Base-by-base conservation (phyloP, 2,329 filamentous ascomycete genomes). In the Dryadomyces sulphureus region DNA sequence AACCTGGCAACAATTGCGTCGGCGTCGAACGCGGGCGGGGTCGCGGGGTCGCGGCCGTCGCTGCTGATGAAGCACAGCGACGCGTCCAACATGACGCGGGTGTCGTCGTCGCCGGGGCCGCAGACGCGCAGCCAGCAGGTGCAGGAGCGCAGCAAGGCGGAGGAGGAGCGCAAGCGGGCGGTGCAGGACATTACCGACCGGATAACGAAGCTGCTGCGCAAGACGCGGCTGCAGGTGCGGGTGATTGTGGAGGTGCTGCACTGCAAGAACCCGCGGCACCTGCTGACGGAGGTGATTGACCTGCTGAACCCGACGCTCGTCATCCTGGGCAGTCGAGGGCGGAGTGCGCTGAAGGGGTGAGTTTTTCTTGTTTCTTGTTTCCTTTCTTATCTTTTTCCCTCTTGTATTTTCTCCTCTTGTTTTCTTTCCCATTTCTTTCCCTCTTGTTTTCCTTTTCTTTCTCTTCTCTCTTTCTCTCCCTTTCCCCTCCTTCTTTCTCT, bases 261-360 rank as follows among this genome's bases (percentile, higher is more conserved):
- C 64, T 96, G 92, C 79, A 96, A 95, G 71, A 95, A 85, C 57
- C 88, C 92, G 4, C 90, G 92, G 62, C 89, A 95, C 61, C 74
- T 96, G 67, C 88, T 98, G 52, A 94, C 88, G 1, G 92, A 96
- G 67, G 88, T 95, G 65, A 96, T 98, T 62, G 92, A 98, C 61
- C 77, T 86, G 52, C 75, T 96, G 45, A 84, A 83, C 53, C 92
- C 92, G 5, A 96, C 90, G 1, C 69, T 98, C 49, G 90, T 95
- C 19, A 87, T 98, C 54, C 77, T 96, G 48, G 92, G 92, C 43
- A 94, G 88, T 51, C 75, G 92, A 55, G 92, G 92, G 25, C 78
- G 89, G 52, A 94, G 87, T 62, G 87, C 88, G 38, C 69, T 98
- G 46, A 96, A 96, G 63, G 90, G 88, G 86, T 90, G 70, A 66